phyloP scores from a whole-genome alignment of 352 stramenopile species.

The Pythium grandisporangium region DNA sequence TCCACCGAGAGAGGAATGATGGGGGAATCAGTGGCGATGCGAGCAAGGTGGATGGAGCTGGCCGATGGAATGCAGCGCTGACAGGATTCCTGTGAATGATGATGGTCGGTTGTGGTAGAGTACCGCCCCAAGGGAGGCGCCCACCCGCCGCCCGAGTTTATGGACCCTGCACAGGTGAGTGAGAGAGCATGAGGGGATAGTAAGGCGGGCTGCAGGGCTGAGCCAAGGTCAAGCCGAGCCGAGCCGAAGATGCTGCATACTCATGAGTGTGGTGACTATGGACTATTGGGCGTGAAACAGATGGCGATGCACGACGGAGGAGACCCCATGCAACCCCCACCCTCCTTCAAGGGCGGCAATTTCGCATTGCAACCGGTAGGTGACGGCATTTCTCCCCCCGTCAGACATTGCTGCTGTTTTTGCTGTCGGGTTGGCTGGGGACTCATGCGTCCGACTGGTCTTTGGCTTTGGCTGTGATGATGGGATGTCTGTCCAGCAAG shows the following conservation, averaged over 20 bases:
- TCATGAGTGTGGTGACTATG: background rate
- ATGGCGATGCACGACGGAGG: constrained; percentile 9
- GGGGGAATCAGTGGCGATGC: too few species aligned
- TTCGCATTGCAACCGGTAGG: constrained; percentile 13
- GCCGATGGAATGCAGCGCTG: background rate
- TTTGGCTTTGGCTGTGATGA: background rate
- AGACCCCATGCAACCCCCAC: constrained; percentile 10
- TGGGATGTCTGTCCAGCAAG: constrained; percentile 6
- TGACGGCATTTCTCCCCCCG: background rate
- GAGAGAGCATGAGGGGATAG: too few species aligned
- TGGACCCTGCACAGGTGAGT: constrained; percentile 5
- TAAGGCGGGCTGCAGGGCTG: too few species aligned
- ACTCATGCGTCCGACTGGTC: too few species aligned
- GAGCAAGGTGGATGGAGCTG: background rate
- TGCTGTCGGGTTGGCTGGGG: background rate
- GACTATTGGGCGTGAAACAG: background rate
- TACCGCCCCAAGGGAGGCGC: constrained; percentile 8
- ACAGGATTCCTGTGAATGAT: background rate
- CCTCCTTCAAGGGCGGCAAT: constrained; percentile 10
- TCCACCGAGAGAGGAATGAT: too few species aligned
- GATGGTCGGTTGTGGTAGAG: background rate
- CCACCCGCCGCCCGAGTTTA: constrained; percentile 2
- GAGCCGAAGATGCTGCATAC: background rate
- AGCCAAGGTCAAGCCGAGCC: too few species aligned
- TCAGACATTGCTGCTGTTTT: background rate